Percentiles rank a stretch among this genome's conserved stretches.
These are phyloP conservation scores for Lumnitzera racemosa DNA, from an alignment of 345 rosid species.

Conservation along the genomic window DNA sequence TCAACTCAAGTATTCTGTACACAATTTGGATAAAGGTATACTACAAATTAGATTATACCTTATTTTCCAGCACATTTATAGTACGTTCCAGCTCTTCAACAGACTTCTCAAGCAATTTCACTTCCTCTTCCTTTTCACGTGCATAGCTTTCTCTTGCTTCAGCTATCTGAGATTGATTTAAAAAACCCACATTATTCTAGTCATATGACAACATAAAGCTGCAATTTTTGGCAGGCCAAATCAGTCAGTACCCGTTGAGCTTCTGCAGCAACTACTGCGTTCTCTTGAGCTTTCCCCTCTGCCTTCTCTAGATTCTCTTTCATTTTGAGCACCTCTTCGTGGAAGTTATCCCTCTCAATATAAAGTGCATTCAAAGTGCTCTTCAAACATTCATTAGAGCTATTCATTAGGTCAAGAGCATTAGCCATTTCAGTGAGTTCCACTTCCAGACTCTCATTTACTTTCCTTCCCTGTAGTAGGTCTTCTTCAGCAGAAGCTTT, in stretches of 20 bases:
- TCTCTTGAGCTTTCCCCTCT: slow-evolving; percentile 45
- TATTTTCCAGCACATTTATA: slow-evolving; percentile 66
- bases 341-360: slow-evolving; percentile 57
- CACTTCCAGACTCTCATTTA: slow-evolving; percentile 59
- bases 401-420: slow-evolving; percentile 53
- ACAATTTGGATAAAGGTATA: not conserved
- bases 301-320: slow-evolving; percentile 50
- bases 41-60: slow-evolving; percentile 35
- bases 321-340: slow-evolving; percentile 43
- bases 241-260: slow-evolving; percentile 55
- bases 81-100: slow-evolving; percentile 87
- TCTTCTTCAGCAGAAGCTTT: slow-evolving; percentile 48
- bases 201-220: not conserved
- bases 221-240: not conserved
- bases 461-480: slow-evolving; percentile 37
- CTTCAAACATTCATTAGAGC: slow-evolving; percentile 45
- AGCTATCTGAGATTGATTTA: slow-evolving; percentile 40
- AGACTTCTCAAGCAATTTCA: slow-evolving; percentile 76
- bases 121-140: slow-evolving; percentile 84
- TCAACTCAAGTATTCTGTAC: not conserved
- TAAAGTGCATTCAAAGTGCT: slow-evolving; percentile 34
- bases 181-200: no score
- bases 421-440: slow-evolving; percentile 51
- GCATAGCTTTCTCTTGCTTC: slow-evolving; percentile 62
- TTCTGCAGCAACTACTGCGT: slow-evolving; percentile 58